These are phyloP conservation scores for Kwoniella pini DNA, from an alignment of 768 basidiomycete genomes.

Conservation along the genomic window DNA sequence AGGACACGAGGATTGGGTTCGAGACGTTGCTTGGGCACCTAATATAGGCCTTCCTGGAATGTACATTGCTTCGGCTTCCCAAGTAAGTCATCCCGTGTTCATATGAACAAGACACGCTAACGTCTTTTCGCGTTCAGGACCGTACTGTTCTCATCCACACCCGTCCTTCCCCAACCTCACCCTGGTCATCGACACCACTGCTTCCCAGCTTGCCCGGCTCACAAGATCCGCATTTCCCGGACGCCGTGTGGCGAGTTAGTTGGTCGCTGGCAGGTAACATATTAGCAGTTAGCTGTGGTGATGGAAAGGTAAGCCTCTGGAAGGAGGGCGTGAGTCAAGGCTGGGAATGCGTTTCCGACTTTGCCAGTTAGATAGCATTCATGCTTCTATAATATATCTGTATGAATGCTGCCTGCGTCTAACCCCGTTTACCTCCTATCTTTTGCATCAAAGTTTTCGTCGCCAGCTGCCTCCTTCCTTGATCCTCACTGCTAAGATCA, in stretches of 20 bases:
- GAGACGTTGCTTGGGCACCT: slow-evolving; percentile 98
- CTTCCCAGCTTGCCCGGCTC: slow-evolving; percentile 56
- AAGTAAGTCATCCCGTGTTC: slow-evolving; percentile 58
- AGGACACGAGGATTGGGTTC: slow-evolving; percentile 95
- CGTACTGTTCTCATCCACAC: slow-evolving; percentile 55
- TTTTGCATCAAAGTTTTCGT: not conserved
- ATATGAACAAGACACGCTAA: not conserved
- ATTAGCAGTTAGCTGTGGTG: slow-evolving; percentile 92
- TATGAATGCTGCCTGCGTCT: too few species aligned
- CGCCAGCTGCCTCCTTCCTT: slow-evolving; percentile 12
- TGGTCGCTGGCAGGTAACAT: slow-evolving; percentile 98
- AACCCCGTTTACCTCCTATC: not conserved
- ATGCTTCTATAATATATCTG: too few species aligned
- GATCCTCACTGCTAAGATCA: slow-evolving; percentile 6
- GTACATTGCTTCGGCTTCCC: slow-evolving; percentile 94
- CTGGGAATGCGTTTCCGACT: slow-evolving; percentile 96
- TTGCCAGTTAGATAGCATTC: slow-evolving; percentile 66
- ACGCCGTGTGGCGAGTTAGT: slow-evolving; percentile 97
- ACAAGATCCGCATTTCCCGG: slow-evolving; percentile 80
- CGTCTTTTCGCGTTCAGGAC: too few species aligned
- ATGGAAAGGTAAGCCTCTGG: slow-evolving; percentile 97
- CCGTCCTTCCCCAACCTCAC: slow-evolving; percentile 41
- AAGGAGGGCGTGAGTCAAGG: slow-evolving; percentile 93
- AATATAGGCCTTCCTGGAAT: slow-evolving; percentile 91
- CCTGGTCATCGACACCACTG: slow-evolving; percentile 52